Evolutionary conservation across 2,329 filamentous ascomycete genomes (phyloP), one percentile per base, ranked within the genome.

Genomic region (Moelleriella libera): DNA sequence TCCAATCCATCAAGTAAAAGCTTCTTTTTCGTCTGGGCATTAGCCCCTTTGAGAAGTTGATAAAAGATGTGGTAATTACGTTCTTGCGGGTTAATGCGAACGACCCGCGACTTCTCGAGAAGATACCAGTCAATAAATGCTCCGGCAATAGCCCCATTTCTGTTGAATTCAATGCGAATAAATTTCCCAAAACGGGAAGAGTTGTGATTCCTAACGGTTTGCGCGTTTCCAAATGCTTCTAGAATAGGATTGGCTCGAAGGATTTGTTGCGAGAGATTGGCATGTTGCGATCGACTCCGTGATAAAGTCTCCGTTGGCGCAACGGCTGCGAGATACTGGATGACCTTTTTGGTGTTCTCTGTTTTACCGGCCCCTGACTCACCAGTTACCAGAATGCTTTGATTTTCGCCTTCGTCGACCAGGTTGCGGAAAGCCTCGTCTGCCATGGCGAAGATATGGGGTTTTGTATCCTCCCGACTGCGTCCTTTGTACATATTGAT

Each of bases 121-220:
- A 98, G 74, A 65, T 97, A 98, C 92, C 92, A 98, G 63, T 98
- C 89, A 54, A 98, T 97, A 67, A 88, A 96, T 28, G 92, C 92
- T 37, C 94, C 94, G 4, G 85, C 85, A 54, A 98, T 98, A 47
- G 92, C 85, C 30, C 94, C 94, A 37, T 78, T 78, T 29, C 85
- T 77, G 34, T 81, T 88, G 66, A 98, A 96, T 61, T 96, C 88
- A 59, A 98, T 98, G 45, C 94, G 79, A 61, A 98, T 98, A 59
- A 98, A 98, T 64, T 98, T 98, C 60, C 92, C 92, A 59, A 98
- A 98, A 53, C 92, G 82, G 5, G 92, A 98, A 0, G 92, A 98
- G 62, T 98, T 98, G 68, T 98, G 92, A 64, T 98, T 98, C 47
- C 92, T 80, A 31, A 98, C 88, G 0, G 92, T 98, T 63, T 98